A percentile compares a stretch with the other conserved stretches of the same genome.
Conservation (phyloP, 2,329 filamentous ascomycete genomes). For the Tympanopsis confertula region DNA sequence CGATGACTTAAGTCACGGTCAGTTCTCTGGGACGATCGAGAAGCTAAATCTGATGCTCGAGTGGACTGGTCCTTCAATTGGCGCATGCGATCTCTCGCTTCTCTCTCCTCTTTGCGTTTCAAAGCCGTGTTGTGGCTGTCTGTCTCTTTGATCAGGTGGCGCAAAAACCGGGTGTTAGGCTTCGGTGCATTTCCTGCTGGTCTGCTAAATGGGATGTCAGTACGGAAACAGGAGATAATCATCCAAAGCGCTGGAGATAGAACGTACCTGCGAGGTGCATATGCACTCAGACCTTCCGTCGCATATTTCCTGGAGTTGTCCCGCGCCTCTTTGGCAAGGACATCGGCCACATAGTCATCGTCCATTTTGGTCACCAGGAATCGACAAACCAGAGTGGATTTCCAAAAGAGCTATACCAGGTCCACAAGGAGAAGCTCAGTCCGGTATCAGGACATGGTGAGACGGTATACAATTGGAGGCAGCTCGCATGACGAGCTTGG, state of each 20-base stretch:
- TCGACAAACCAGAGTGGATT: too few relatives aligned
- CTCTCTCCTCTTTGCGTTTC: conserved; percentile 1
- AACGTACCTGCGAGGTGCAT: neutral
- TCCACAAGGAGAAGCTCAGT: too few relatives aligned
- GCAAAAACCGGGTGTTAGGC: neutral
- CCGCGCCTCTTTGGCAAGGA: neutral
- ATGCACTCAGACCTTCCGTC: neutral
- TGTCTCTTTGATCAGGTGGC: neutral
- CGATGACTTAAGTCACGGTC: neutral
- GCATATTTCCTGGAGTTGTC: neutral
- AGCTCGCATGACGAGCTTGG: too few relatives aligned
- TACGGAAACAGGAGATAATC: neutral
- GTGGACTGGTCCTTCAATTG: neutral
- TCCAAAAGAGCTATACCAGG: too few relatives aligned
- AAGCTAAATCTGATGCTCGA: neutral
- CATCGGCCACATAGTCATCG: neutral
- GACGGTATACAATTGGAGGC: too few relatives aligned
- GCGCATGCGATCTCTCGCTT: neutral
- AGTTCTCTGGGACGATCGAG: neutral
- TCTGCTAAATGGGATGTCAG: neutral
- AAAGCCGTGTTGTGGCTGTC: neutral
- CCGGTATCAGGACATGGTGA: too few relatives aligned
- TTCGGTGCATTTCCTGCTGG: neutral
- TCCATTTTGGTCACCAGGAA: too few relatives aligned
- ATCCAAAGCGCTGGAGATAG: neutral